Percentiles rank a stretch among this genome's conserved stretches.
phyloP scores from a whole-genome alignment of 2,329 filamentous ascomycete species.

The Coleophoma crateriformis region DNA sequence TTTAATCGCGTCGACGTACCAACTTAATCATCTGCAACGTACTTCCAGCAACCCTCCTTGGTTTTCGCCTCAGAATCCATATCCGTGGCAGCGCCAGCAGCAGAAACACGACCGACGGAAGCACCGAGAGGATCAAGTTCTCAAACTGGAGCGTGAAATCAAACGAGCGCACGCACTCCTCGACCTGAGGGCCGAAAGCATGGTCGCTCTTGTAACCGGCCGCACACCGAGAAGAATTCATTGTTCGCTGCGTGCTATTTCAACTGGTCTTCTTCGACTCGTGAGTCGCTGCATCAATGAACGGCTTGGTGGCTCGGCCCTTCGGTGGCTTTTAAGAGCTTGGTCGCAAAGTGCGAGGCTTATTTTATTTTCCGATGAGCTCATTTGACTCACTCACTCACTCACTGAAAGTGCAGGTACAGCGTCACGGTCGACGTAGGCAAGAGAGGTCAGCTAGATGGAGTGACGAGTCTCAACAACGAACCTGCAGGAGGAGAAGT shows the following conservation, averaged over 20 bases:
- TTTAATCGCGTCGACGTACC: not conserved
- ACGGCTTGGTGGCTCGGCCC: too few species aligned
- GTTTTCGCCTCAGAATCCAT: not conserved
- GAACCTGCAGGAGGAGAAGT: too few species aligned
- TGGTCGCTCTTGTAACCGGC: not conserved
- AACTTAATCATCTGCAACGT: not conserved
- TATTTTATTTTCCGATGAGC: too few species aligned
- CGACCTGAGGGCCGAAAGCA: constrained; percentile 5
- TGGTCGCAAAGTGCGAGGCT: too few species aligned
- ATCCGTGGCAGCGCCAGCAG: constrained; percentile 3
- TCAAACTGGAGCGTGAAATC: constrained; percentile 16
- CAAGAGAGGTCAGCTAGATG: too few species aligned
- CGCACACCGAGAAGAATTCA: not conserved
- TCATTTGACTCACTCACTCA: too few species aligned
- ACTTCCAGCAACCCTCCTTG: not conserved
- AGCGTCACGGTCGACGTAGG: too few species aligned
- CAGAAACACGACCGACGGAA: constrained; percentile 11
- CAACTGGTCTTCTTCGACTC: too few species aligned
- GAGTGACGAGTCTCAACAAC: too few species aligned
- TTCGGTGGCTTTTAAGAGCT: too few species aligned
- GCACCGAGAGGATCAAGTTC: constrained; percentile 11
- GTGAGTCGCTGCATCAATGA: too few species aligned
- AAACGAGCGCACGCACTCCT: constrained; percentile 3
- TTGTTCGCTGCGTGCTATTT: not conserved
- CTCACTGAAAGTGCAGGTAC: too few species aligned